Base-by-base conservation (phyloP, 1,139 yeast genomes). In the Arxiozyma telluris region DNA sequence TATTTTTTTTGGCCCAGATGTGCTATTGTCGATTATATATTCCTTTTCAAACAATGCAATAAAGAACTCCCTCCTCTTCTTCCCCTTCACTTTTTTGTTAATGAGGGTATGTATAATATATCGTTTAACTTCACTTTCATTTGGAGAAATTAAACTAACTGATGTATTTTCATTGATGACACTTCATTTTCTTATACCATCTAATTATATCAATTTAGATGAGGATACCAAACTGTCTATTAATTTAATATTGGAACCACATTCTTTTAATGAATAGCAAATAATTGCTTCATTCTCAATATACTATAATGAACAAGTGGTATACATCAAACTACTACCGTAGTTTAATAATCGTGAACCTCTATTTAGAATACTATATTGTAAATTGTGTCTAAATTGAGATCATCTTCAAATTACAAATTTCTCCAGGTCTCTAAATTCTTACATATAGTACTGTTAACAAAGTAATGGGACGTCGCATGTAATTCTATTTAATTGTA, bases 391-490 rank as follows among this genome's bases (percentile, higher is more conserved):
- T 63, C 93, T n/a, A n/a, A 79, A 12, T 98, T 98, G 55, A 90
- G 73, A 20, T 87, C 97, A 67, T 88, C 88, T 57, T 95, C 96
- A 46, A 86, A 81, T 47, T 83, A 80, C 88, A 96, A 93, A 65
- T 90, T 96, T 64, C 84, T 86, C 98, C 99, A 93, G 34, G 94
- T 96, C 65, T 87, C 88, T 62, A 90, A 80, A 67, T 93, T 94
- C 74, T 93, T 93, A 68, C 98, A 82, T 96, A 93, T 89, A 49
- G 98, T 93, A 57, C 95, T 98, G 71, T 94, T 98, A 61, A 98
- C 99, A 30, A 98, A 87, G 76, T 98, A n/a, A 93, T 54, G 99
- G 98, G 41, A 93, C 98, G 71, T 94, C 99, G 76, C 98, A 93
- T 61, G 93, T 77, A 54, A 94, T 83, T 67, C 98, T 81, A 72